A percentile compares a stretch with the other conserved stretches of the same genome.
Evolutionary conservation across 495 filamentous ascomycete species (phyloP).

Genomic region (Penicillium chermesinum): DNA sequence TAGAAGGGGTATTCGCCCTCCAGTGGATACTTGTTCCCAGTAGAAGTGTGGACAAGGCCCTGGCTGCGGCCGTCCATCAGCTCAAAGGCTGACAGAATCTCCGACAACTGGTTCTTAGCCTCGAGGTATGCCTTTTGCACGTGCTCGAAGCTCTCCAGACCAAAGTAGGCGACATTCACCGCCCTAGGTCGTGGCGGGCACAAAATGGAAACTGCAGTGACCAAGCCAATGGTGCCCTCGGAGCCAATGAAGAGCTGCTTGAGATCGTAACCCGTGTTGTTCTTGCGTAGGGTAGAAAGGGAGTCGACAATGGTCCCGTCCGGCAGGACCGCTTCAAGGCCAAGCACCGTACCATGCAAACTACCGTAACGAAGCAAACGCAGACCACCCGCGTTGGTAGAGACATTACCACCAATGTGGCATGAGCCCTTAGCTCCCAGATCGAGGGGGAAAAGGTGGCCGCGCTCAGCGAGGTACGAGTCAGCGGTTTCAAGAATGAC

Average conservation of each 20-base stretch:
- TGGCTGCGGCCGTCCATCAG: constrained; percentile 88
- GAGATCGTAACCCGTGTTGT: constrained; percentile 96
- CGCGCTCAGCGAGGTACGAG: constrained; percentile 68
- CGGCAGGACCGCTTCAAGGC: constrained; percentile 86
- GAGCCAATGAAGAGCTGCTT: constrained; percentile 97
- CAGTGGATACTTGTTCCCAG: constrained; percentile 70
- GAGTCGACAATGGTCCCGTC: constrained; percentile 90
- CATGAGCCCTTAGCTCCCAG: constrained; percentile 96
- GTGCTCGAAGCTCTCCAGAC: constrained; percentile 79
- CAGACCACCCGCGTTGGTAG: constrained; percentile 91
- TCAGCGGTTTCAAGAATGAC: constrained; percentile 87
- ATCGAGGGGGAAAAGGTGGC: constrained; percentile 89
- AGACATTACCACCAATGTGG: constrained; percentile 97
- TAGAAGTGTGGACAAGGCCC: constrained; percentile 64
- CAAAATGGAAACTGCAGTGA: constrained; percentile 82
- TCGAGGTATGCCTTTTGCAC: constrained; percentile 75
- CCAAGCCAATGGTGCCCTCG: constrained; percentile 91
- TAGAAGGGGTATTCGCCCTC: constrained; percentile 87
- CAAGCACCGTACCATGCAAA: constrained; percentile 86
- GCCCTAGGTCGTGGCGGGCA: constrained; percentile 82
- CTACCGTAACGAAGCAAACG: constrained; percentile 88
- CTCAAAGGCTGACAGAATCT: constrained; percentile 96
- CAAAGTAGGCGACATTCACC: constrained; percentile 87
- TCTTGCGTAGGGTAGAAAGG: constrained; percentile 82
- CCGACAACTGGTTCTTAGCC: constrained; percentile 83